Conservation (phyloP, 768 basidiomycete genomes). For the Pisolithus tinctorius region DNA sequence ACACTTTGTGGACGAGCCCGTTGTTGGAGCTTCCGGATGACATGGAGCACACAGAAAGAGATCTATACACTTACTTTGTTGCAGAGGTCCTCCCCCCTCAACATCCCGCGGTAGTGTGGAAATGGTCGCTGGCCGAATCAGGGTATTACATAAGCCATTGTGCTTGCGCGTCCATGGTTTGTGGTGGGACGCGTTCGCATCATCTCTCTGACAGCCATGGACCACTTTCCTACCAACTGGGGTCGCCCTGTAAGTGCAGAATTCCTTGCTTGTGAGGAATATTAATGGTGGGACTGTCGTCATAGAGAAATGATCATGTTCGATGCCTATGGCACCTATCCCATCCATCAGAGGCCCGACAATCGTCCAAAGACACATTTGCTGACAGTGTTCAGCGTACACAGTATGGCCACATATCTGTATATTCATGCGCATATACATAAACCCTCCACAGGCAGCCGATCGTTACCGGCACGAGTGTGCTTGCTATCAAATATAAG, state of each 20-base stretch:
- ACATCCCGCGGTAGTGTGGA: too few relatives aligned
- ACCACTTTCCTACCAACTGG: conserved; percentile 83
- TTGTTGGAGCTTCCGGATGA: too few relatives aligned
- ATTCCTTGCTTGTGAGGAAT: too few relatives aligned
- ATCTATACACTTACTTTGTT: too few relatives aligned
- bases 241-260: conserved; percentile 57
- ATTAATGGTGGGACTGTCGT: neutral
- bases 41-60: too few relatives aligned
- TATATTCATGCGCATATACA: neutral
- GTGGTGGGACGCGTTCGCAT: too few relatives aligned
- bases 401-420: conserved; percentile 43
- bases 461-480: conserved; percentile 94
- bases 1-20: too few relatives aligned
- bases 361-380: conserved; percentile 48
- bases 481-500: conserved; percentile 90
- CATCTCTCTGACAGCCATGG: conserved; percentile 39
- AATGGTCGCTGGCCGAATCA: too few relatives aligned
- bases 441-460: conserved; percentile 57
- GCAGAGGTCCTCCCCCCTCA: too few relatives aligned
- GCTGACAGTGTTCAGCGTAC: conserved; percentile 69
- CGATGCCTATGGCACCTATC: conserved; percentile 75
- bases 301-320: conserved; percentile 68
- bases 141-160: too few relatives aligned
- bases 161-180: too few relatives aligned
- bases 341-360: conserved; percentile 55